Percentiles rank a stretch among this genome's conserved stretches.
phyloP scores from a whole-genome alignment of 1,139 yeast species.

The Hyphopichia khmerensis region DNA sequence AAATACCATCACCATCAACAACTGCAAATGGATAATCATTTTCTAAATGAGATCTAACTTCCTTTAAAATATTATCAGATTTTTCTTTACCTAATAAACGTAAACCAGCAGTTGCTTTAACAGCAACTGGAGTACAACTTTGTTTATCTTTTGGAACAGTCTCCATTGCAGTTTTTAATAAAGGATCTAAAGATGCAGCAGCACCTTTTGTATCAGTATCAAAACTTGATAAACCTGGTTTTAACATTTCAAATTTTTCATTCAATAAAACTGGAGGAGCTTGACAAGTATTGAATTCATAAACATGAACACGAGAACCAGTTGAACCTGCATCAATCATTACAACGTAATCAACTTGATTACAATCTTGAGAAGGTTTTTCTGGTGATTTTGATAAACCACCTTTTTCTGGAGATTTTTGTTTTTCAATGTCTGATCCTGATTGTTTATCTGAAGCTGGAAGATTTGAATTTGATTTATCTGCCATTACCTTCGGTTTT shows the following conservation, averaged over 20 bases:
- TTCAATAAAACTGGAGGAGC: slow-evolving; percentile 75
- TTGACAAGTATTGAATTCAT: slow-evolving; percentile 82
- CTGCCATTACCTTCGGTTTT: slow-evolving; percentile 23
- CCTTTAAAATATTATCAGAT: slow-evolving; percentile 64
- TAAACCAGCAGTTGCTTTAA: slow-evolving; percentile 97
- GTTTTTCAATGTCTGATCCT: neutral
- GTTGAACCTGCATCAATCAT: slow-evolving; percentile 98
- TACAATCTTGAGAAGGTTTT: slow-evolving; percentile 16
- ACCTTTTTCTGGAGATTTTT: neutral
- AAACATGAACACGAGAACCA: slow-evolving; percentile 93
- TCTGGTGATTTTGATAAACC: neutral
- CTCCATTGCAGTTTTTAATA: slow-evolving; percentile 69
- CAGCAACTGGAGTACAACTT: slow-evolving; percentile 87
- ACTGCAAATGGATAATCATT: slow-evolving; percentile 86
- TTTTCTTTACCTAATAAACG: slow-evolving; percentile 80
- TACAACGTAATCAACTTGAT: slow-evolving; percentile 53
- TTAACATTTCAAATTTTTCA: slow-evolving; percentile 84
- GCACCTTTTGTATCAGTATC: slow-evolving; percentile 82
- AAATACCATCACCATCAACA: slow-evolving; percentile 78
- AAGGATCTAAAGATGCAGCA: slow-evolving; percentile 80
- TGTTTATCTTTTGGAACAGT: slow-evolving; percentile 73
- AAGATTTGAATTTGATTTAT: slow-evolving; percentile 12
- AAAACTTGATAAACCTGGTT: slow-evolving; percentile 89
- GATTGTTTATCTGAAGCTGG: no score
- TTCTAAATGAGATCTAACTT: slow-evolving; percentile 75